phyloP scores from a whole-genome alignment of 306 rosid genomes.

The Begonia loranthoides region DNA sequence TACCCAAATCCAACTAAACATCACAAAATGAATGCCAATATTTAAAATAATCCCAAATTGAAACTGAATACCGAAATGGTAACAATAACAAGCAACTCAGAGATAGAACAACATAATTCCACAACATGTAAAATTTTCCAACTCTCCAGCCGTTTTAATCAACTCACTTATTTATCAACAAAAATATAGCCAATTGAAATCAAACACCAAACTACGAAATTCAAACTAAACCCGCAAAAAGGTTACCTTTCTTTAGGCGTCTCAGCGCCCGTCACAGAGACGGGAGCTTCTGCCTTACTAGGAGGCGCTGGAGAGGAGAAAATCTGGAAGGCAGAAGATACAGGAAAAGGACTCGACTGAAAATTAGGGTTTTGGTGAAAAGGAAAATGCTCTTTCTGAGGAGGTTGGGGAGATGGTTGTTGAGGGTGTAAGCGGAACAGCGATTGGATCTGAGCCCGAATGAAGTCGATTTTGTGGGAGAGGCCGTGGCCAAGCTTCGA shows the following conservation, averaged over 20 bases:
- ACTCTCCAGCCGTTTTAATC: no score
- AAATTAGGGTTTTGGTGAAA: constrained; percentile 53
- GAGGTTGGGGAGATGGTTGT: constrained; percentile 7
- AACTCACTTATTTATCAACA: no score
- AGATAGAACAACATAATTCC: no score
- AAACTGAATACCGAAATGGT: no score
- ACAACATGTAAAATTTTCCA: no score
- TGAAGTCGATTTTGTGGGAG: constrained; percentile 57
- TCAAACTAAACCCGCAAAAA: constrained; percentile 1
- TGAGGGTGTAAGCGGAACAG: constrained; percentile 30
- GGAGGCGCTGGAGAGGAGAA: constrained; percentile 18
- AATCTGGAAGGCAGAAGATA: constrained; percentile 30
- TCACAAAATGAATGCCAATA: no score
- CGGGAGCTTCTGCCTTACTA: constrained; percentile 15
- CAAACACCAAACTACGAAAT: no score
- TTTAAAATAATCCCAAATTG: no score
- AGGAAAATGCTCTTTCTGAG: constrained; percentile 38
- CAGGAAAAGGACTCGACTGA: constrained; percentile 18
- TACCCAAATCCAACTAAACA: no score
- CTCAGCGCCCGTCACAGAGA: constrained; percentile 16
- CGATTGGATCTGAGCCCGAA: constrained; percentile 40
- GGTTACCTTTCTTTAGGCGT: constrained; percentile 47
- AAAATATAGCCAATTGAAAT: no score
- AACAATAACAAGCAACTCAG: no score
- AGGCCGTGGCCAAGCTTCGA: constrained; percentile 56